Evolutionary conservation across 164 flowering plant species (phyloP).

Genomic region (Berberis vulgaris): DNA sequence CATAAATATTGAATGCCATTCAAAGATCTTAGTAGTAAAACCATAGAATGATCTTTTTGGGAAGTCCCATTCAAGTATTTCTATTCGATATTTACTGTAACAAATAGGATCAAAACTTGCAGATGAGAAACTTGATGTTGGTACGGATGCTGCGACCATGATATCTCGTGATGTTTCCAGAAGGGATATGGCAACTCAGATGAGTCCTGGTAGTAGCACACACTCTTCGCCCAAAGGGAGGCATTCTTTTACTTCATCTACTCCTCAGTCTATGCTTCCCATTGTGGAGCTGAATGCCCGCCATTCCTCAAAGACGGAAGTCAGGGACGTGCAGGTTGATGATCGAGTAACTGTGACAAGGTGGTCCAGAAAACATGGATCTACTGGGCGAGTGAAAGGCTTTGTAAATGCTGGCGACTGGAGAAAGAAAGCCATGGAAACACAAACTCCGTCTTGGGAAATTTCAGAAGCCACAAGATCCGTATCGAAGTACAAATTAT

Average conservation of each 20-base stretch:
- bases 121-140: constrained; percentile 42
- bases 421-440: constrained; percentile 42
- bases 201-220: constrained; percentile 78
- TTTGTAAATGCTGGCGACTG: constrained; percentile 36
- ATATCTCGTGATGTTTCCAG: constrained; percentile 59
- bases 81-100: background rate
- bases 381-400: constrained; percentile 32
- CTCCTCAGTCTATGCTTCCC: constrained; percentile 36
- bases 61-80: too few relatives aligned
- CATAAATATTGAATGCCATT: too few relatives aligned
- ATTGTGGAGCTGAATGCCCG: constrained; percentile 38
- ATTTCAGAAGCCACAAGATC: constrained; percentile 50
- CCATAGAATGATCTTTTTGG: too few relatives aligned
- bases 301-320: constrained; percentile 41
- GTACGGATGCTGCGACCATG: constrained; percentile 43
- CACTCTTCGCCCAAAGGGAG: constrained; percentile 51
- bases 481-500: constrained; percentile 49
- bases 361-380: constrained; percentile 66
- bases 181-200: constrained; percentile 94
- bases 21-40: too few relatives aligned
- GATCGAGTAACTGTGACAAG: constrained; percentile 66
- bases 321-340: constrained; percentile 82
- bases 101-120: constrained; percentile 11
- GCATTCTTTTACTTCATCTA: constrained; percentile 35
- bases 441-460: constrained; percentile 56